A percentile compares a stretch with the other conserved stretches of the same genome.
Conservation (phyloP, 192 early-diverging fungal genomes). For the Dissophora globulifera region DNA sequence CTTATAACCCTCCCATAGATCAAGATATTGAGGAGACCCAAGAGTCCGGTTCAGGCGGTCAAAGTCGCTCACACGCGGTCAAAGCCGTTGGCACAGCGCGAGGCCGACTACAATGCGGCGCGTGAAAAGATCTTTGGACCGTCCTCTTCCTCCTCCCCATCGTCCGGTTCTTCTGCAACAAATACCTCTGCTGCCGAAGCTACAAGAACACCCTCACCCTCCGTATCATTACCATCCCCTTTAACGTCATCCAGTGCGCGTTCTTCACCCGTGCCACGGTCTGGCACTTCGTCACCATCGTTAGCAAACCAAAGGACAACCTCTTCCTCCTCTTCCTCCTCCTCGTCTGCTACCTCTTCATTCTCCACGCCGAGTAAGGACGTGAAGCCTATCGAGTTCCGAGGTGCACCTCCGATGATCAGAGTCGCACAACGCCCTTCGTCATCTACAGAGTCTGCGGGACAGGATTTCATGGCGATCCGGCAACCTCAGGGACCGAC, state of each 20-base stretch:
- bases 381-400: conserved; percentile 33
- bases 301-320: too few relatives aligned
- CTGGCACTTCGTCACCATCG: conserved; percentile 19
- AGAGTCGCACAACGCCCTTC: neutral
- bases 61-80: conserved; percentile 1
- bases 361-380: neutral
- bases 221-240: too few relatives aligned
- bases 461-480: neutral
- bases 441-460: neutral
- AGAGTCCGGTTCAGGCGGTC: conserved; percentile 25
- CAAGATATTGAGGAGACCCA: conserved; percentile 43
- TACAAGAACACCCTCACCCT: too few relatives aligned
- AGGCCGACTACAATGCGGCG: conserved; percentile 46
- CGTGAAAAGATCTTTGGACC: conserved; percentile 53
- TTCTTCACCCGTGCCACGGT: neutral
- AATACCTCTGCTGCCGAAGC: neutral
- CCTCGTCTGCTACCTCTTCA: too few relatives aligned
- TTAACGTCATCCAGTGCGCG: neutral
- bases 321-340: too few relatives aligned
- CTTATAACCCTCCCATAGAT: too few relatives aligned
- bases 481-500: conserved; percentile 44
- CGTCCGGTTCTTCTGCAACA: neutral
- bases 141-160: conserved; percentile 2
- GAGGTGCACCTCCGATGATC: conserved; percentile 10
- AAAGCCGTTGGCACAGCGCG: conserved; percentile 34